A percentile compares a stretch with the other conserved stretches of the same genome.
These are phyloP conservation scores for Quercus dentata DNA, from an alignment of 306 rosid species.

Conservation along the genomic window DNA sequence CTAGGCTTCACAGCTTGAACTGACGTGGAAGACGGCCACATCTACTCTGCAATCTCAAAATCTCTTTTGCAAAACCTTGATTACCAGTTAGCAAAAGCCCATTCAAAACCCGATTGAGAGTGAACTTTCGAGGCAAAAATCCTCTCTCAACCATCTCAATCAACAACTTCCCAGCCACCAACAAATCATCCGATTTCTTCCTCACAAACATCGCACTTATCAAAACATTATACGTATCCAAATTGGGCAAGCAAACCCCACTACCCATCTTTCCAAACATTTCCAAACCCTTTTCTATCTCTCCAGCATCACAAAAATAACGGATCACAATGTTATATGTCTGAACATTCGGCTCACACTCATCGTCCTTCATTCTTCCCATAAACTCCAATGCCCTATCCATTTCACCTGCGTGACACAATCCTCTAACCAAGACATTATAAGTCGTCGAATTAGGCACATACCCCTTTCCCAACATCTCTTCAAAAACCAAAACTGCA, in stretches of 20 bases:
- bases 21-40: constrained; percentile 28
- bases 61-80: constrained; percentile 80
- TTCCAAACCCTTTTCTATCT: constrained; percentile 63
- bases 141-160: constrained; percentile 84
- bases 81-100: constrained; percentile 67
- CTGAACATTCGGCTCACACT: constrained; percentile 70
- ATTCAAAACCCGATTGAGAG: constrained; percentile 24
- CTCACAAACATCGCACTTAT: too few species aligned
- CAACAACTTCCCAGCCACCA: constrained; percentile 78
- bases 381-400: constrained; percentile 54
- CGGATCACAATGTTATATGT: constrained; percentile 68
- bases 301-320: constrained; percentile 77
- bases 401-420: constrained; percentile 71
- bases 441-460: constrained; percentile 67
- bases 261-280: constrained; percentile 68
- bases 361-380: constrained; percentile 50
- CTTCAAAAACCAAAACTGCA: constrained; percentile 67
- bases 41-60: constrained; percentile 69
- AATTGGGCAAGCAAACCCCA: background rate
- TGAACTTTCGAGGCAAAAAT: constrained; percentile 73
- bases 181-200: too few species aligned
- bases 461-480: constrained; percentile 64
- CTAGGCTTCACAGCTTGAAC: too few species aligned
- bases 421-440: constrained; percentile 70
- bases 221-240: too few species aligned